These are phyloP conservation scores for Arxiozyma heterogenica DNA, from an alignment of 1,139 yeast genomes.

Conservation along the genomic window DNA sequence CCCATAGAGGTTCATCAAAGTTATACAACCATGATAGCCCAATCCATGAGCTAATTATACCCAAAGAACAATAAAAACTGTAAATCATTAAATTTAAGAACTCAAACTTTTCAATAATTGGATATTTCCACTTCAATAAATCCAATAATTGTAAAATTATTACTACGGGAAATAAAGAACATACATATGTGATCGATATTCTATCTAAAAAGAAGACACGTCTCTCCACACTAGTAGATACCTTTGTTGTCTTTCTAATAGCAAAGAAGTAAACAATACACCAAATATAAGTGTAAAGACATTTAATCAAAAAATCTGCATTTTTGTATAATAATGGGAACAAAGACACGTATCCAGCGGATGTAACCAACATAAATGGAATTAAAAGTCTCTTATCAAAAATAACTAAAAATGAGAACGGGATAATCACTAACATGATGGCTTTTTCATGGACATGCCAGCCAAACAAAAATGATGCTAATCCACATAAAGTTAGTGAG, in stretches of 20 bases:
- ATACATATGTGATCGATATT: conserved; percentile 54
- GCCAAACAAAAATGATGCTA: conserved; percentile 84
- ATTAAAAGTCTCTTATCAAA: conserved; percentile 63
- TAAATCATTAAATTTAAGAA: conserved; percentile 73
- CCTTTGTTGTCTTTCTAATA: conserved; percentile 55
- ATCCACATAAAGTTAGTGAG: conserved; percentile 80
- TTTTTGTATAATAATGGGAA: conserved; percentile 82
- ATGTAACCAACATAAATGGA: conserved; percentile 56
- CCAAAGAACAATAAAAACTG: conserved; percentile 80
- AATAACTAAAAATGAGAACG: conserved; percentile 69
- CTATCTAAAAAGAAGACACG: conserved; percentile 63
- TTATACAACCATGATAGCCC: conserved; percentile 84
- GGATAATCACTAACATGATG: conserved; percentile 77
- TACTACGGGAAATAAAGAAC: conserved; percentile 61
- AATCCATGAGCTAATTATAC: conserved; percentile 80
- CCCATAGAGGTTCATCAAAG: conserved; percentile 62
- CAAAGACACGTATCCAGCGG: conserved; percentile 78
- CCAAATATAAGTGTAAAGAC: conserved; percentile 78
- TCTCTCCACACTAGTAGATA: conserved; percentile 35
- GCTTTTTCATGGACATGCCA: conserved; percentile 99
- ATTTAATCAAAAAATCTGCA: conserved; percentile 69
- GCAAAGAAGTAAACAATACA: conserved; percentile 66
- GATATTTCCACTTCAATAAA: conserved; percentile 42
- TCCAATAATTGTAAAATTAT: conserved; percentile 47
- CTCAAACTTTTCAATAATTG: conserved; percentile 43